Conservation (phyloP, 2,329 filamentous ascomycete genomes). For the Colletotrichum sp. region DNA sequence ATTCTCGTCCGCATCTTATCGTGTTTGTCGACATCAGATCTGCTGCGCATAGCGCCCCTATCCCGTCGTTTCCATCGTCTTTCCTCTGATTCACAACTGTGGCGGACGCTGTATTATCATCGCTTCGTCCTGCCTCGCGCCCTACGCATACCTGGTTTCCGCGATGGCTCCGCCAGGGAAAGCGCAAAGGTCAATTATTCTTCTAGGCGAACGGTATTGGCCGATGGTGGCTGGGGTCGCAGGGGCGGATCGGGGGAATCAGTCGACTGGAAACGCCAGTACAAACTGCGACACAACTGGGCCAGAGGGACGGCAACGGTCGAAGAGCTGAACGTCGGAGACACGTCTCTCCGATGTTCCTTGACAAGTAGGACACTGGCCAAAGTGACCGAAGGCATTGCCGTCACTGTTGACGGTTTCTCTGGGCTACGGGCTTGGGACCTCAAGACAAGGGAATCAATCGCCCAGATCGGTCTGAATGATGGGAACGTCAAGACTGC, state of each 20-base stretch:
- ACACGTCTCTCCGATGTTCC: slow-evolving; percentile 30
- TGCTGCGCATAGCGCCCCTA: slow-evolving; percentile 68
- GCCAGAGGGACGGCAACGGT: slow-evolving; percentile 80
- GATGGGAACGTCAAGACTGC: slow-evolving; percentile 25
- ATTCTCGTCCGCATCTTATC: slow-evolving; percentile 84
- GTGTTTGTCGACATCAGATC: slow-evolving; percentile 71
- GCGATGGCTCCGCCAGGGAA: slow-evolving; percentile 36
- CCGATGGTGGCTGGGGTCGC: slow-evolving; percentile 44
- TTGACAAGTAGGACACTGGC: slow-evolving; percentile 45
- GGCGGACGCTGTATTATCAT: slow-evolving; percentile 88
- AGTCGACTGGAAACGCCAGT: slow-evolving; percentile 87
- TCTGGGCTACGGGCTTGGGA: slow-evolving; percentile 82
- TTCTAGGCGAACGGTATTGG: slow-evolving; percentile 48
- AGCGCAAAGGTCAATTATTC: slow-evolving; percentile 49
- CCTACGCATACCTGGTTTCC: slow-evolving; percentile 73
- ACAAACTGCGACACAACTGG: slow-evolving; percentile 92
- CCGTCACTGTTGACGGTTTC: slow-evolving; percentile 75
- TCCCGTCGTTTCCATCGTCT: slow-evolving; percentile 78
- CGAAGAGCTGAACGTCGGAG: slow-evolving; percentile 71
- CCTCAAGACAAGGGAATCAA: slow-evolving; percentile 64
- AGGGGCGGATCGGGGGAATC: slow-evolving; percentile 60
- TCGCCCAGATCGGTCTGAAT: slow-evolving; percentile 55
- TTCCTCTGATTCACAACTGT: slow-evolving; percentile 83
- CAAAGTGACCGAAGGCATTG: slow-evolving; percentile 76
- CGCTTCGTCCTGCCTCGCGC: slow-evolving; percentile 86